These are phyloP conservation scores for Cylindrotheca fusiformis DNA, from an alignment of 108 stramenopile species.

Conservation along the genomic window DNA sequence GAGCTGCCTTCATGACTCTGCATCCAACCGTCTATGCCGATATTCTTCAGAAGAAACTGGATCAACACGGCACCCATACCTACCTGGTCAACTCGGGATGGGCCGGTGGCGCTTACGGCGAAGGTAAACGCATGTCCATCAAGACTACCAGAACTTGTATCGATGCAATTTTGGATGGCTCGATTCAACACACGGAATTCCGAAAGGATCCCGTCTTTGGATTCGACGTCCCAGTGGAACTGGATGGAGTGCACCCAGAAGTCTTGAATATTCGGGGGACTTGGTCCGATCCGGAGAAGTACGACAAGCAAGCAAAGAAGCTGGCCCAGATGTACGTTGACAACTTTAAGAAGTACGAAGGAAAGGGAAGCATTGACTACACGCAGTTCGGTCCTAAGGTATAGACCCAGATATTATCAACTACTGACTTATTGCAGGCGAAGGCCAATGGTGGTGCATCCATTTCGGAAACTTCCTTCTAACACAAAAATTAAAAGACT, in stretches of 20 bases:
- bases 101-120: conserved; percentile 94
- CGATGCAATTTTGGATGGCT: conserved; percentile 93
- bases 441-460: too few relatives aligned
- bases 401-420: too few relatives aligned
- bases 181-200: conserved; percentile 79
- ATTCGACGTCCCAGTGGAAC: conserved; percentile 83
- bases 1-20: conserved; percentile 96
- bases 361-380: conserved; percentile 80
- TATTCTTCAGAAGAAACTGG: conserved; percentile 89
- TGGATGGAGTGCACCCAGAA: conserved; percentile 76
- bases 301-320: conserved; percentile 84
- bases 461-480: too few relatives aligned
- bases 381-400: conserved; percentile 81
- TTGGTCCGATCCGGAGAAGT: conserved; percentile 85
- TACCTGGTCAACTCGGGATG: conserved; percentile 98
- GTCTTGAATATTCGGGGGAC: conserved; percentile 88
- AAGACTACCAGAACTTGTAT: conserved; percentile 94
- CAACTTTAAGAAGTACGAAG: conserved; percentile 94
- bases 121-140: conserved; percentile 95
- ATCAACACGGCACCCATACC: conserved; percentile 82
- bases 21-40: conserved; percentile 96
- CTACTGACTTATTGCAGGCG: too few relatives aligned
- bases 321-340: conserved; percentile 91
- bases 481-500: not conserved
- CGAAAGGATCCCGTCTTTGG: conserved; percentile 85